A percentile compares a stretch with the other conserved stretches of the same genome.
These are phyloP conservation scores for Sporothrix protearum DNA, from an alignment of 2,329 filamentous ascomycete species.

Conservation along the genomic window DNA sequence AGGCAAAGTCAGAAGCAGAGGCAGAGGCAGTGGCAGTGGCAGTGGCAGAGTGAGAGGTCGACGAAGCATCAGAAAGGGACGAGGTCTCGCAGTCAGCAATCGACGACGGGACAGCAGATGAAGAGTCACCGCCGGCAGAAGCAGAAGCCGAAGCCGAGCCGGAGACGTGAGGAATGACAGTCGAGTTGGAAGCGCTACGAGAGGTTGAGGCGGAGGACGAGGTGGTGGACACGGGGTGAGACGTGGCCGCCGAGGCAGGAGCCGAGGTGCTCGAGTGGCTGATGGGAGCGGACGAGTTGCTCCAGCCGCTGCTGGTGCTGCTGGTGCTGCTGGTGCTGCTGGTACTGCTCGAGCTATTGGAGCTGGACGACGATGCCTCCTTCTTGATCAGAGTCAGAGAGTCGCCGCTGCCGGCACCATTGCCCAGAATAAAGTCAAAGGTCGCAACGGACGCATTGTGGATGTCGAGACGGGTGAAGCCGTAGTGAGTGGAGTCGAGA, in stretches of 20 bases:
- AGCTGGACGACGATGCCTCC: neutral
- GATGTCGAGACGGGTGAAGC: constrained; percentile 47
- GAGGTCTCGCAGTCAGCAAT: neutral
- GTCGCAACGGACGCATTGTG: constrained; percentile 27
- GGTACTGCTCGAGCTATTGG: too few relatives aligned
- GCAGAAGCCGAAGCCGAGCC: neutral
- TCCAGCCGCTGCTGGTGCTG: too few relatives aligned
- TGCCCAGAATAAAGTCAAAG: constrained; percentile 41
- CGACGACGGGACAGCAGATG: neutral
- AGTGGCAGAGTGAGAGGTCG: neutral
- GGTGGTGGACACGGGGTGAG: neutral
- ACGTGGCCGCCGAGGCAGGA: neutral
- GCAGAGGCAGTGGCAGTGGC: neutral
- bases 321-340: too few relatives aligned
- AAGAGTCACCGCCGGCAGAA: neutral
- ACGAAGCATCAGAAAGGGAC: neutral
- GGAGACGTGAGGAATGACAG: neutral
- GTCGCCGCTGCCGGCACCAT: constrained; percentile 40
- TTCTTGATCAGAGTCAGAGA: constrained; percentile 33
- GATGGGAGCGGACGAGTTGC: neutral
- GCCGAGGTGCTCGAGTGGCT: neutral
- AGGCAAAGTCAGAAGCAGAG: neutral
- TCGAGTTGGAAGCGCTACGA: neutral
- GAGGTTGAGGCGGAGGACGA: neutral
- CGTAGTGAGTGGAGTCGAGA: constrained; percentile 46